phyloP scores from a whole-genome alignment of 345 rosid genomes.

The Boechera retrofracta region DNA sequence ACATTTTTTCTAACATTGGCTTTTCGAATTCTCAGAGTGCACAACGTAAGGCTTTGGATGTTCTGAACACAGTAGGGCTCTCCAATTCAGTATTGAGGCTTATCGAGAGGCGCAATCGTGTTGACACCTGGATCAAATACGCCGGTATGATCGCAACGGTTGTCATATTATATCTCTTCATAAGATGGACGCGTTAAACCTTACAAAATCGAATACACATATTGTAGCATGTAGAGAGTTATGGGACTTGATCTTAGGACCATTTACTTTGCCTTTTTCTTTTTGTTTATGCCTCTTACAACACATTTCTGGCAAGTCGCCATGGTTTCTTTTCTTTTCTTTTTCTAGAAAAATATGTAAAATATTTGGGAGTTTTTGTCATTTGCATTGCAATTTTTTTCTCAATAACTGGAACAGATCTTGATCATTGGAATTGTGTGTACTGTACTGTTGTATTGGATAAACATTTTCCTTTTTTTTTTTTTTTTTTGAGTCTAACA shows the following conservation, averaged over 20 bases:
- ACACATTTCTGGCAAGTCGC: background rate
- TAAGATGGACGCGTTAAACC: conserved; percentile 57
- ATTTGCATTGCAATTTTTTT: too few relatives aligned
- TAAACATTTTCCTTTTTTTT: too few relatives aligned
- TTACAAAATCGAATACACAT: background rate
- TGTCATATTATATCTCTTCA: conserved; percentile 60
- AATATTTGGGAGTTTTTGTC: too few relatives aligned
- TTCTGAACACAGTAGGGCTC: conserved; percentile 86
- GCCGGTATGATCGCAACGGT: conserved; percentile 70
- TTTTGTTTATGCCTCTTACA: background rate
- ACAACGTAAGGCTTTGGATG: conserved; percentile 85
- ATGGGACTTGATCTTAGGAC: background rate
- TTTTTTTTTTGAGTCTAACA: too few relatives aligned
- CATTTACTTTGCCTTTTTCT: background rate
- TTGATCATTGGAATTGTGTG: too few relatives aligned
- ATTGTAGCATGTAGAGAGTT: conserved; percentile 31
- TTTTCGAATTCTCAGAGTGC: conserved; percentile 56
- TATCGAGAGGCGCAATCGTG: conserved; percentile 86
- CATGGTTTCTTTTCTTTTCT: too few relatives aligned
- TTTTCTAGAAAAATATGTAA: too few relatives aligned
- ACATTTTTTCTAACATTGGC: background rate
- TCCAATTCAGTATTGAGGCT: conserved; percentile 86
- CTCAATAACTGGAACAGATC: too few relatives aligned
- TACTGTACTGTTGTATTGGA: too few relatives aligned
- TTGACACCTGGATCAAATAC: conserved; percentile 85